Base-by-base conservation (phyloP, 148 eudicot genomes). In the Nepenthes mirabilis region DNA sequence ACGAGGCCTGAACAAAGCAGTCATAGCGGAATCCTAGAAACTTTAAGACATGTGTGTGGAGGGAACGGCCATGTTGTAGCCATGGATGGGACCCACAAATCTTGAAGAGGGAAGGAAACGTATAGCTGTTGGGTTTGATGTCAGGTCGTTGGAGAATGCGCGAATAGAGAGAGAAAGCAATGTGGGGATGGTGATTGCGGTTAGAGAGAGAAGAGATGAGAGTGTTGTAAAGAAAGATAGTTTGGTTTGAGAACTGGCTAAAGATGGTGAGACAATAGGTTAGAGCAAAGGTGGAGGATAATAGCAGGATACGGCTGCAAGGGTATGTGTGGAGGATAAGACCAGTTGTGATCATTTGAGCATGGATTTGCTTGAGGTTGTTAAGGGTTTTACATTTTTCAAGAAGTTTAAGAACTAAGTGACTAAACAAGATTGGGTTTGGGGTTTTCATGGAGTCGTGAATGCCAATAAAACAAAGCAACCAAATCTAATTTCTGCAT, bases 91-190 rank as follows among this genome's bases (percentile, higher is more conserved):
- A 69, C 34, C 71, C 74, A 63, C 75, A 79, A 33, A 73, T 77
- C 71, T 79, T 79, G 58, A 79, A 75, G 49, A 79, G 79, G 63
- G 79, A 79, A 14, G 82, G 82, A 59, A 64, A 79, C 4, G 82
- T 79, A 53, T 65, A 72, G 43, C 56, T 63, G 57, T 79, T 79
- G 54, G 82, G 82, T 62, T 47, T 63, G 37, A 72, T 47, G 9
- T 11, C 45, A 33, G 68, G 52, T 2, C 58, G 37, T 56, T 33
- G 34, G 14, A 79, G 65, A 60, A 75, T 72, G 40, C 48, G 59
- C 14, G 48, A 32, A 53, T 71, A 79, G 23, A 79, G 71, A 32
- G 74, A 68, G 6, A 75, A 61, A 6, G 82, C 74, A 13, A 56
- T 50, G n/a, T 34, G 68, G 32, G 61, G 49, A 10, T 59, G 59